Conservation (phyloP, 495 filamentous ascomycete species). For the Trichocladium uniseriatum region DNA sequence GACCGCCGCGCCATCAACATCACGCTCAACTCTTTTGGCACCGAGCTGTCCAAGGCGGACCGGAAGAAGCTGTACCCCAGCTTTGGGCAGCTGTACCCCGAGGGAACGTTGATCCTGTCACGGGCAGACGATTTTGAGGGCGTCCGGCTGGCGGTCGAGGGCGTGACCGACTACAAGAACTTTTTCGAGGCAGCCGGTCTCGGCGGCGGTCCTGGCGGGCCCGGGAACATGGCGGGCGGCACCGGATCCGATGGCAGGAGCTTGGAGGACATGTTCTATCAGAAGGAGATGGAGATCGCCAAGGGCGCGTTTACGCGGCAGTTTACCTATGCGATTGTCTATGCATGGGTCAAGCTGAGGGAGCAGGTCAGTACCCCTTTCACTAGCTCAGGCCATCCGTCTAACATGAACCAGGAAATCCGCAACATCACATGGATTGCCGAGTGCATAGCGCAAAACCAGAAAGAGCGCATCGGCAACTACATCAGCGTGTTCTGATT, state of each 20-base stretch:
- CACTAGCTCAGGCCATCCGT: background rate
- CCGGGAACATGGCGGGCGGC: conserved; percentile 78
- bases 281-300: conserved; percentile 97
- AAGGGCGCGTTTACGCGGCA: conserved; percentile 93
- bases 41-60: conserved; percentile 87
- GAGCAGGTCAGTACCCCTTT: conserved; percentile 66
- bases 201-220: conserved; percentile 58
- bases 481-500: conserved; percentile 88
- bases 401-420: conserved; percentile 61
- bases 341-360: conserved; percentile 94
- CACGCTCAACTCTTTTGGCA: conserved; percentile 97
- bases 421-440: conserved; percentile 99
- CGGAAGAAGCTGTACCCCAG: conserved; percentile 92
- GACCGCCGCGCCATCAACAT: conserved; percentile 97
- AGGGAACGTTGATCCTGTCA: conserved; percentile 92
- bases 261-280: conserved; percentile 95
- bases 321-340: conserved; percentile 91
- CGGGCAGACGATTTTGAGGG: conserved; percentile 90
- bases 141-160: conserved; percentile 85
- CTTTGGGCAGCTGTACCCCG: conserved; percentile 84
- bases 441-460: conserved; percentile 98
- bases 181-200: conserved; percentile 92
- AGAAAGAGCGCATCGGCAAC: conserved; percentile 97
- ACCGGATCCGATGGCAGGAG: conserved; percentile 71
- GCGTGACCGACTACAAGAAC: conserved; percentile 79